Evolutionary conservation across 257 asterid species (phyloP), one percentile per base, ranked within the genome.

Genomic region (Coffea canephora): DNA sequence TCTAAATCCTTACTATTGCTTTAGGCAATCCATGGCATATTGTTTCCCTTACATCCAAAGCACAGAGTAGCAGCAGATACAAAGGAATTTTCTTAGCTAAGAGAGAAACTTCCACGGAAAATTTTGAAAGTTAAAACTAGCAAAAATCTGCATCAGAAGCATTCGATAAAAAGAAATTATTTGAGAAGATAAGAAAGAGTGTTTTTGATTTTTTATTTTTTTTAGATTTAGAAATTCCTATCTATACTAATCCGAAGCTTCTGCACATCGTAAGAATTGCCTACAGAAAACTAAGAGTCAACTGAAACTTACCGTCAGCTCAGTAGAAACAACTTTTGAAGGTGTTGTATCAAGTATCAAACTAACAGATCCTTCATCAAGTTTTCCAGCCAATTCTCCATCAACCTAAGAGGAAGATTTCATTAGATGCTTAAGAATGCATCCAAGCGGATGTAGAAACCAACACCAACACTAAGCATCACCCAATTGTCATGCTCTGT

Each of bases 251-350:
- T 31, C 43, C 72, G 45, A 7, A 50, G 62, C 46, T 73, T 45
- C 21, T 12, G 64, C 72, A 71, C 34, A 31, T 31, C 34, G 34
- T 31, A 31, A 31, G 34, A 31, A 31, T 31, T 31, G 34, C 34
- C 34, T 31, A 31, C 34, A 31, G 34, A 31, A 31, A 31, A 0
- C 34, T 31, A 31, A 31, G 34, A 31, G 73, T 39, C 64, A 73
- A 76, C 49, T 49, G 54, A 82, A 80, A 84, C 98, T 73, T 90
- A 95, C 99, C 18, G 99, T 91, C 88, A 88, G 89, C 90, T 94
- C 99, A 2, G 93, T 87, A 80, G 97, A 94, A 79, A 86, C 95
- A 67, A 94, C 98, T 94, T 94, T 96, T 77, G 99, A 96, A 72
- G 99, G 98, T 34, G 97, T 84, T 71, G 92, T 82, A 89, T 96